phyloP scores from a whole-genome alignment of 1,284 basidiomycete species.

The Ganoderma sinense region DNA sequence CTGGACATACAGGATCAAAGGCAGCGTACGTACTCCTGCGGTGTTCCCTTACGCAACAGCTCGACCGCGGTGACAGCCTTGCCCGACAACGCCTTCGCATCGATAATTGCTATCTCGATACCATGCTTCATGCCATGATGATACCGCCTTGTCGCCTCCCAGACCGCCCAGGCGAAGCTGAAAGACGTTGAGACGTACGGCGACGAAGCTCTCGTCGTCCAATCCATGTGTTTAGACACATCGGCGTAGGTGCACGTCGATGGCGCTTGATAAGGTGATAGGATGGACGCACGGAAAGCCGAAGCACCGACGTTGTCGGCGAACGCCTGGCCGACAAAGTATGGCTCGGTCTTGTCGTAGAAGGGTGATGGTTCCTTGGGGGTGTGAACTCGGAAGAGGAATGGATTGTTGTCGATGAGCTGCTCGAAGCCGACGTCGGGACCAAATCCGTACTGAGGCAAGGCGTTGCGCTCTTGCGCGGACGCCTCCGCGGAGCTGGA shows the following conservation, averaged over 20 bases:
- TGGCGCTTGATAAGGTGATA: conserved; percentile 33
- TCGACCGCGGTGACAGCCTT: conserved; percentile 70
- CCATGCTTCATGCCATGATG: conserved; percentile 73
- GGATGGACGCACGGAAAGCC: conserved; percentile 22
- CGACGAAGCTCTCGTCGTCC: conserved; percentile 74
- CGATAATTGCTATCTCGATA: conserved; percentile 79
- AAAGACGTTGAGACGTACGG: conserved; percentile 78
- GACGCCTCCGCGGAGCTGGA: conserved; percentile 23
- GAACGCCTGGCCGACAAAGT: conserved; percentile 71
- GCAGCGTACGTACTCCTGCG: conserved; percentile 57
- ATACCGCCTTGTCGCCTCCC: conserved; percentile 80
- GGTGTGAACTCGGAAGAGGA: conserved; percentile 80
- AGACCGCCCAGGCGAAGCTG: conserved; percentile 80
- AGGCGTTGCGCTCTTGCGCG: conserved; percentile 36
- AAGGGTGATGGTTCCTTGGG: conserved; percentile 65
- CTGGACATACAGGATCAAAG: neutral
- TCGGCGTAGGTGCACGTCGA: conserved; percentile 60
- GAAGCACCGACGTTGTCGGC: conserved; percentile 43
- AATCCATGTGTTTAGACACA: conserved; percentile 73
- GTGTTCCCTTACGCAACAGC: conserved; percentile 57
- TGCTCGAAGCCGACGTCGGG: conserved; percentile 65
- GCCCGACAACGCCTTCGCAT: conserved; percentile 62
- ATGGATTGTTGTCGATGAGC: conserved; percentile 68
- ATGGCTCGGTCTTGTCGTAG: conserved; percentile 60
- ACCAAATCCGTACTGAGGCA: conserved; percentile 79